Percentiles rank a stretch among this genome's conserved stretches.
Evolutionary conservation across 768 basidiomycete species (phyloP).

Genomic region (Panellus pusillus): DNA sequence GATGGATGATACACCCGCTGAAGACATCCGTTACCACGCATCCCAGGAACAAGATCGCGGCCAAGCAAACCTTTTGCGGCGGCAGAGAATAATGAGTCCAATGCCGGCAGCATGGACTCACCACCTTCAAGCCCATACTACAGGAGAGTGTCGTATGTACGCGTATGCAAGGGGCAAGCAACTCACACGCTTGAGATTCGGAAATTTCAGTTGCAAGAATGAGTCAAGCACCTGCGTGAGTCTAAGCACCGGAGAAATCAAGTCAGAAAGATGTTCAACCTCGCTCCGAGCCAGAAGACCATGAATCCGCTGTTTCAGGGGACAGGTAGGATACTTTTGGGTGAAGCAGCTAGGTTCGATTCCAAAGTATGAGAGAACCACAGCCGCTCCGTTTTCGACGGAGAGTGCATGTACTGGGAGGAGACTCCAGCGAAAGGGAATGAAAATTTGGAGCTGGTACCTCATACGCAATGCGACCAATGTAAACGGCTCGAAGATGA

Average conservation of each 20-base stretch:
- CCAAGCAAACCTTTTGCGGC: constrained; percentile 54
- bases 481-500: constrained; percentile 74
- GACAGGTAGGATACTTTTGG: constrained; percentile 33
- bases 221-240: constrained; percentile 58
- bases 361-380: constrained; percentile 89
- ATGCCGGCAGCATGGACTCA: constrained; percentile 89
- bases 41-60: not conserved
- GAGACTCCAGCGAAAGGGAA: not conserved
- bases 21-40: not conserved
- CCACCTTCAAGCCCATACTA: constrained; percentile 86
- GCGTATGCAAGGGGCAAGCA: not conserved
- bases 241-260: too few relatives aligned
- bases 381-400: constrained; percentile 78
- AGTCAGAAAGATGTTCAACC: not conserved
- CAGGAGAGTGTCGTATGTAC: not conserved
- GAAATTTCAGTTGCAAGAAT: constrained; percentile 86
- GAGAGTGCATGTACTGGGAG: constrained; percentile 80
- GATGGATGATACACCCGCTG: constrained; percentile 67
- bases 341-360: constrained; percentile 45
- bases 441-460: not conserved
- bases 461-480: constrained; percentile 89
- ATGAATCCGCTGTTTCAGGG: constrained; percentile 59
- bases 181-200: constrained; percentile 74
- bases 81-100: constrained; percentile 71
- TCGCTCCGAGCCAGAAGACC: constrained; percentile 73